These are phyloP conservation scores for Ophiostoma populinum DNA, from an alignment of 2,329 filamentous ascomycete genomes.

Conservation along the genomic window DNA sequence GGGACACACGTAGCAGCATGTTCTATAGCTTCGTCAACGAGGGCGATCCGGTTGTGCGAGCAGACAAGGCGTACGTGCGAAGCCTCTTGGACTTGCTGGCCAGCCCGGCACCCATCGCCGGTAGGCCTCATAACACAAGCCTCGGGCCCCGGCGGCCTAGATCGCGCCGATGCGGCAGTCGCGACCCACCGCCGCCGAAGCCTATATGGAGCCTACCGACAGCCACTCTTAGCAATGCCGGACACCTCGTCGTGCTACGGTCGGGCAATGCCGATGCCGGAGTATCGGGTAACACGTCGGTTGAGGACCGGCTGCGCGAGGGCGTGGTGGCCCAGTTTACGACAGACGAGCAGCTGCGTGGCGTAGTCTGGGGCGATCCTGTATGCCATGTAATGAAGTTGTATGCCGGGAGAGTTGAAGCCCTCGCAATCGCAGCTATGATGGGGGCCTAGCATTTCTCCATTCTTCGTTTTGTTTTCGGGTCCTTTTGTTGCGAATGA, in stretches of 20 bases:
- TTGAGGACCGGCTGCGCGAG: slow-evolving; percentile 33
- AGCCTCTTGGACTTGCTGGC: slow-evolving; percentile 56
- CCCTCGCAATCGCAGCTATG: slow-evolving; percentile 51
- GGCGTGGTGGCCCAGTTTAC: slow-evolving; percentile 53
- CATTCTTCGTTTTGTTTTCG: neutral
- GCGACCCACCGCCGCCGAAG: slow-evolving; percentile 11
- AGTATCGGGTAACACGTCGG: slow-evolving; percentile 26
- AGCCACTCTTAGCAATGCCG: slow-evolving; percentile 51
- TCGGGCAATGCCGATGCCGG: slow-evolving; percentile 24
- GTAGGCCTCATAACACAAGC: no score
- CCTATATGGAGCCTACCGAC: slow-evolving; percentile 49
- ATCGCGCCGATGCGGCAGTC: no score
- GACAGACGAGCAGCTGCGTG: slow-evolving; percentile 48
- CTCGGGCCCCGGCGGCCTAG: no score
- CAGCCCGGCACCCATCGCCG: slow-evolving; percentile 31
- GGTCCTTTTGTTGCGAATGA: neutral
- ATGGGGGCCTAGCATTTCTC: slow-evolving; percentile 19
- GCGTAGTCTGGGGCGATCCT: slow-evolving; percentile 66
- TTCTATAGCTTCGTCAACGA: slow-evolving; percentile 76
- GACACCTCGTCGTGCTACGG: slow-evolving; percentile 49
- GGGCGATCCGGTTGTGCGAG: slow-evolving; percentile 63
- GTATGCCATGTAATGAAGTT: slow-evolving; percentile 65
- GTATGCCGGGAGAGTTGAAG: slow-evolving; percentile 56
- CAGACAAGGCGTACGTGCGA: slow-evolving; percentile 59
- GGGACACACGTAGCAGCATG: slow-evolving; percentile 35